Conservation (phyloP, 108 stramenopile species). For the Cyclotella distinguenda region DNA sequence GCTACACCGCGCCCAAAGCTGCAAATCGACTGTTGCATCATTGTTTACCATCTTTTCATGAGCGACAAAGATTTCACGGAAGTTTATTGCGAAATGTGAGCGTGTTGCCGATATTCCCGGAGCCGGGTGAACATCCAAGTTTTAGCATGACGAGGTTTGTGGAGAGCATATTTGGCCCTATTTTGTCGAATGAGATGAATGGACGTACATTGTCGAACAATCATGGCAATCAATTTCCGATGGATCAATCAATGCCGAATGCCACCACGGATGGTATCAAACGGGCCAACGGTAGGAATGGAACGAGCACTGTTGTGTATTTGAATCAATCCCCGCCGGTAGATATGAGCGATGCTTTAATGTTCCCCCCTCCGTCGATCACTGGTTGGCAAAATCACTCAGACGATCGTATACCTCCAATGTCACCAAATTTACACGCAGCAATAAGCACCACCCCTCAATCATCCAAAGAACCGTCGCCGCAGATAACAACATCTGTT, state of each 20-base stretch:
- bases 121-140: slow-evolving; percentile 36
- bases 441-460: too few species aligned
- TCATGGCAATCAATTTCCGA: background rate
- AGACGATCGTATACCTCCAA: background rate
- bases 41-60: slow-evolving; percentile 9
- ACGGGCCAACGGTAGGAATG: background rate
- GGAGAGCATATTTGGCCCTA: slow-evolving; percentile 31
- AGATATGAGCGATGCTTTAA: background rate
- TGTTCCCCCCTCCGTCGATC: slow-evolving; percentile 4
- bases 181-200: slow-evolving; percentile 23
- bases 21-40: slow-evolving; percentile 21
- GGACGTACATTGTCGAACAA: background rate
- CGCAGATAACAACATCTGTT: too few species aligned
- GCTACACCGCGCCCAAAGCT: background rate
- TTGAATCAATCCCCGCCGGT: slow-evolving; percentile 6
- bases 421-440: background rate
- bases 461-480: too few species aligned
- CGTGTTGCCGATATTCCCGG: slow-evolving; percentile 39
- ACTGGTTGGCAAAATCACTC: background rate
- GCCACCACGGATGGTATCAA: background rate
- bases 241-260: background rate
- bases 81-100: slow-evolving; percentile 15
- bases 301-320: background rate
- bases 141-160: slow-evolving; percentile 24
- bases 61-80: slow-evolving; percentile 4